These are phyloP conservation scores for Amylocarpus encephaloides DNA, from an alignment of 2,329 filamentous ascomycete genomes.

Conservation along the genomic window DNA sequence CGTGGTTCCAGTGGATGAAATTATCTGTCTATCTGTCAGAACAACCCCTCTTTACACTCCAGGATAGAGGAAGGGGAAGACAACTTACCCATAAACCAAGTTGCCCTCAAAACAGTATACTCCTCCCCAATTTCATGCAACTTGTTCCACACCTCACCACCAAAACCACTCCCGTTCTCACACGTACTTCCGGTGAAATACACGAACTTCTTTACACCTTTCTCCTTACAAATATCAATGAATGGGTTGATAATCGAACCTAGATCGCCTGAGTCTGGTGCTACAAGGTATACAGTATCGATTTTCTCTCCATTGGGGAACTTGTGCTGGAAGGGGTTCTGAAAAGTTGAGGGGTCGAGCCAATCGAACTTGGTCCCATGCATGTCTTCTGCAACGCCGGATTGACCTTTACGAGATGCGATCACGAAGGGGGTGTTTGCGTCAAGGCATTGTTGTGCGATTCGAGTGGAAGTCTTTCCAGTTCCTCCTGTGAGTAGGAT, in stretches of 20 bases:
- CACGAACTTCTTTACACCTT: conserved; percentile 38
- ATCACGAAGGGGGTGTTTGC: conserved; percentile 31
- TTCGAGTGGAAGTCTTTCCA: conserved; percentile 36
- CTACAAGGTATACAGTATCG: conserved; percentile 36
- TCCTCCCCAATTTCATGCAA: conserved; percentile 35
- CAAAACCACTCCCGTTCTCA: conserved; percentile 20
- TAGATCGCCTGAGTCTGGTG: conserved; percentile 30
- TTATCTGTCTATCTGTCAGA: conserved; percentile 14
- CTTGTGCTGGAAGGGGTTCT: conserved; percentile 29
- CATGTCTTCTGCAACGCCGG: background rate
- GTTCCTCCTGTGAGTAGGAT: conserved; percentile 40
- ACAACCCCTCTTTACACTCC: background rate
- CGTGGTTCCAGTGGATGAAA: conserved; percentile 10
- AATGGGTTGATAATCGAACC: conserved; percentile 34
- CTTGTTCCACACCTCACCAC: conserved; percentile 34
- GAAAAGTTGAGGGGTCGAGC: conserved; percentile 37
- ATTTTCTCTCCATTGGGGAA: conserved; percentile 23
- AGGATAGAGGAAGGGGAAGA: background rate
- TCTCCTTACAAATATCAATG: conserved; percentile 34
- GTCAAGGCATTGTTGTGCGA: conserved; percentile 31
- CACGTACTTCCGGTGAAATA: conserved; percentile 34
- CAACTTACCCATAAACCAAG: conserved; percentile 40
- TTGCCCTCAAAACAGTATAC: conserved; percentile 39
- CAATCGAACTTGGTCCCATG: conserved; percentile 37
- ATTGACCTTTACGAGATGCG: conserved; percentile 32